These are phyloP conservation scores for Cyclostephanos tholiformis DNA, from an alignment of 108 stramenopile species.

Conservation along the genomic window DNA sequence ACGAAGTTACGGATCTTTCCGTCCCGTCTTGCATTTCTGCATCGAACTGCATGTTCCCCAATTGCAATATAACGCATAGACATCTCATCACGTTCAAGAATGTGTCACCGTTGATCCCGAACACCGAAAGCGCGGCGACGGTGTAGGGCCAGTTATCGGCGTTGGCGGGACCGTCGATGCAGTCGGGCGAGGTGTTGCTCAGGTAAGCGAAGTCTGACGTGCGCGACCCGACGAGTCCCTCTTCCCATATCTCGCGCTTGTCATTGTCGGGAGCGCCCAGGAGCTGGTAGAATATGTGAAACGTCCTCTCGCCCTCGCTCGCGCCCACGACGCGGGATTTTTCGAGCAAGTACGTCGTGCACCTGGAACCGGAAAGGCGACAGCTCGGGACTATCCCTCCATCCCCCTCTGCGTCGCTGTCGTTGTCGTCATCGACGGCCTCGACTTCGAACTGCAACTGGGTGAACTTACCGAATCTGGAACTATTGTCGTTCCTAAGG, in stretches of 20 bases:
- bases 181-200: slow-evolving; percentile 47
- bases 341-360: slow-evolving; percentile 94
- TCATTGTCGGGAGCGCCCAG: slow-evolving; percentile 82
- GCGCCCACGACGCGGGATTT: slow-evolving; percentile 94
- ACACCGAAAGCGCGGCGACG: slow-evolving; percentile 59
- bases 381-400: slow-evolving; percentile 58
- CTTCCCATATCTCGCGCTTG: slow-evolving; percentile 66
- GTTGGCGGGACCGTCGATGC: slow-evolving; percentile 86
- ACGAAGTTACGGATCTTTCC: slow-evolving; percentile 61
- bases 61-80: slow-evolving; percentile 82
- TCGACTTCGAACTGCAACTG: slow-evolving; percentile 83
- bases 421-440: slow-evolving; percentile 2
- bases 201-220: slow-evolving; percentile 76
- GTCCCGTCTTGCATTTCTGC: slow-evolving; percentile 65
- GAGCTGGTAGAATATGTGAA: slow-evolving; percentile 99
- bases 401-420: slow-evolving; percentile 44
- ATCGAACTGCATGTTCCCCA: slow-evolving; percentile 90
- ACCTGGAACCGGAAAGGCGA: slow-evolving; percentile 72
- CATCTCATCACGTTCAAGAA: slow-evolving; percentile 69
- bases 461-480: slow-evolving; percentile 91
- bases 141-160: slow-evolving; percentile 85
- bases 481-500: slow-evolving; percentile 85
- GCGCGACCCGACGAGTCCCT: slow-evolving; percentile 66
- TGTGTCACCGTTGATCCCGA: slow-evolving; percentile 74
- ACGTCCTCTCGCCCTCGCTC: slow-evolving; percentile 95